These are phyloP conservation scores for Populus simonii DNA, from an alignment of 345 rosid genomes.

Conservation along the genomic window DNA sequence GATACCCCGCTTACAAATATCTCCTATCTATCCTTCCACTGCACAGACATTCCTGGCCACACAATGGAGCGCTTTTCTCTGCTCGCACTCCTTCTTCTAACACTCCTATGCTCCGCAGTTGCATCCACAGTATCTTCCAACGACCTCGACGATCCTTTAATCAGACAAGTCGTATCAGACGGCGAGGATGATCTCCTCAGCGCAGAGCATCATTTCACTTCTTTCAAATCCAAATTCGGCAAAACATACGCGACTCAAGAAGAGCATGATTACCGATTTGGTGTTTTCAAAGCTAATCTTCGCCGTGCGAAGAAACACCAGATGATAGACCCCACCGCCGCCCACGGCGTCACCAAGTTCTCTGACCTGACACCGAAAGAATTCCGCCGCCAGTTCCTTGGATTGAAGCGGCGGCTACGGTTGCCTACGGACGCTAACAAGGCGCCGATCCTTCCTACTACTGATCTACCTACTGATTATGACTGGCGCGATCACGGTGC, in stretches of 20 bases:
- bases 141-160: constrained; percentile 17
- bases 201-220: constrained; percentile 23
- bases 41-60: neutral
- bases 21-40: neutral
- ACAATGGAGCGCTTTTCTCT: constrained; percentile 14
- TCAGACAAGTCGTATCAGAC: constrained; percentile 25
- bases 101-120: neutral
- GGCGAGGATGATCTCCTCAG: constrained; percentile 13
- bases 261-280: constrained; percentile 72
- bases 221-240: constrained; percentile 24
- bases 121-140: neutral
- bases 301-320: constrained; percentile 72
- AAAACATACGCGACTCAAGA: constrained; percentile 29
- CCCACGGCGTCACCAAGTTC: constrained; percentile 86
- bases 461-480: constrained; percentile 65
- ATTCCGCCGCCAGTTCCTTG: constrained; percentile 52
- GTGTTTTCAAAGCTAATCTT: constrained; percentile 56
- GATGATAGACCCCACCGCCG: constrained; percentile 75
- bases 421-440: constrained; percentile 71
- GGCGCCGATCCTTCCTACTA: constrained; percentile 85
- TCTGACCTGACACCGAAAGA: constrained; percentile 78
- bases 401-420: constrained; percentile 46
- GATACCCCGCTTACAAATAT: neutral
- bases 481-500: constrained; percentile 97
- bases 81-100: neutral